Base-by-base conservation (phyloP, 805 yeast species). In the Metahyphopichia silvanorum region DNA sequence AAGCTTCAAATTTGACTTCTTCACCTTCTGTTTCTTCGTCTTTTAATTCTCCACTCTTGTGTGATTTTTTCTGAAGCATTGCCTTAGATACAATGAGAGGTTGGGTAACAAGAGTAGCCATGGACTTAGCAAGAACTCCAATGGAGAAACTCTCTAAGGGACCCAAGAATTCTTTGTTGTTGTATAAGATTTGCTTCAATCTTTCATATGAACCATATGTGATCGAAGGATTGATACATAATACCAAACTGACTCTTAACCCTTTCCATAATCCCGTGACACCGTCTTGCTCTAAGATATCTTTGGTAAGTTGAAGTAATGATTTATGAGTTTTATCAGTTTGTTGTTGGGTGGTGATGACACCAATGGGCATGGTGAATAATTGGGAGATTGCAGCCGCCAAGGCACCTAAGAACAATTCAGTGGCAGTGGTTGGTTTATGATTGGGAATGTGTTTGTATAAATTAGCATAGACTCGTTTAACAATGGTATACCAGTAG, bases 31-130 rank as follows among this genome's bases (percentile, higher is more conserved):
- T 53, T 9, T 45, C 51, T 18, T 57, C 59, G 21, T 49, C 53
- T 22, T 50, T 54, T 38, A 58, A 56, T 16, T 44, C 45, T 9
- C 46, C 42, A 16, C 43, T 40, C 20, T 28, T 27, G 4, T 36
- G 42, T 17, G 39, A 35, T 42, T 66, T 66, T 57, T 66, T 66
- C 59, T 86, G 95, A 39, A 86, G 73, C 75, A 84, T 76, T 11
- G 84, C 91, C 58, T 86, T 86, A 10, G 94, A 79, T 1, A 86
- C 84, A 49, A 86, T 86, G 56, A 86, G 64, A 2, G 95, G 95
- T 62, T 86, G 94, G 0, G 95, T 86, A 3, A 77, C 69, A 9
- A 86, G 28, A 0, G 95, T 86, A 5, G 95, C 94, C 53, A 84
- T 58, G 39, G 84, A 74, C 63, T 86, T 86, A 33, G 93, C 82